Percentiles rank a stretch among this genome's conserved stretches.
Evolutionary conservation across 345 rosid species (phyloP).

Genomic region (Eucalyptus melliodora): DNA sequence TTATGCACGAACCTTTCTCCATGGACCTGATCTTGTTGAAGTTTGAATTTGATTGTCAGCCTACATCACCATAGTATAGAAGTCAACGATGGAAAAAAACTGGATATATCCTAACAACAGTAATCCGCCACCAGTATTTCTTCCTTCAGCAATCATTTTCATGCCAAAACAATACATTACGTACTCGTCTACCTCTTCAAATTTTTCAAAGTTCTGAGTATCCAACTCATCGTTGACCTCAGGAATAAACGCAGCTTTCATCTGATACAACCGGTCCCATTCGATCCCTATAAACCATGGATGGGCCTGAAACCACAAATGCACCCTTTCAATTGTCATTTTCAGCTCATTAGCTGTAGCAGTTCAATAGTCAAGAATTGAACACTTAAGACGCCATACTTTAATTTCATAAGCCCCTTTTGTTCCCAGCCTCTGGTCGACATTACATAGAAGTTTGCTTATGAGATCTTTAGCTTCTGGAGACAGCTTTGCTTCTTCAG

Average conservation of each 20-base stretch:
- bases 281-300: slow-evolving; percentile 79
- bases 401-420: slow-evolving; percentile 88
- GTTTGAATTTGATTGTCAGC: slow-evolving; percentile 45
- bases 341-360: not conserved
- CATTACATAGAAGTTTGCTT: slow-evolving; percentile 84
- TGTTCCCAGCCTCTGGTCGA: slow-evolving; percentile 84
- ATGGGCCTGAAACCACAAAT: slow-evolving; percentile 44
- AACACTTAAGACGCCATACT: slow-evolving; percentile 36
- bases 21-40: slow-evolving; percentile 60
- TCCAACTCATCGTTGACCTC: slow-evolving; percentile 96
- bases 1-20: slow-evolving; percentile 60
- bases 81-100: not conserved
- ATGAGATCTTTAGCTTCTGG: slow-evolving; percentile 85
- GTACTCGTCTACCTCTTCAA: slow-evolving; percentile 68
- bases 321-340: not conserved
- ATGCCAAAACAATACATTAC: not conserved
- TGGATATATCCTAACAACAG: not conserved
- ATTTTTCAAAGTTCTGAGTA: slow-evolving; percentile 94
- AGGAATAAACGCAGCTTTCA: slow-evolving; percentile 94
- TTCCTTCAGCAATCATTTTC: not conserved
- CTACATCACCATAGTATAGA: slow-evolving; percentile 21
- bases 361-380: not conserved
- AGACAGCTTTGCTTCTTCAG: slow-evolving; percentile 92
- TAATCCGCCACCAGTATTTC: not conserved
- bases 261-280: slow-evolving; percentile 81